These are phyloP conservation scores for Boletus calvinii DNA, from an alignment of 1,284 basidiomycete genomes.

Conservation along the genomic window DNA sequence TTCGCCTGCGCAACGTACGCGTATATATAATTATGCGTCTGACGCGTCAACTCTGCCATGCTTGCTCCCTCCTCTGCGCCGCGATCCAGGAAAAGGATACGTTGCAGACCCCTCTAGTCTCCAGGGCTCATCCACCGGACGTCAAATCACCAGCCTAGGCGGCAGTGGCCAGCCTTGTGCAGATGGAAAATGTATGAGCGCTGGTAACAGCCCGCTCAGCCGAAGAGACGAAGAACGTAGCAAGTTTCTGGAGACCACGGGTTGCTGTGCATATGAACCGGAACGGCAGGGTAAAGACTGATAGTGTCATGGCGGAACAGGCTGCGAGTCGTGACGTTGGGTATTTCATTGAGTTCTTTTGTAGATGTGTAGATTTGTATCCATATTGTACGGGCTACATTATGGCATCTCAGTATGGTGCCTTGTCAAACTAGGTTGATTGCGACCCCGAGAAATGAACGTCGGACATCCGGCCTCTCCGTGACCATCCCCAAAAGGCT, in stretches of 20 bases:
- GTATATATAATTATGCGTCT: conserved; percentile 56
- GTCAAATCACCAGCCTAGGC: conserved; percentile 6
- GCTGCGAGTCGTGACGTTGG: not conserved
- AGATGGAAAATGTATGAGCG: conserved; percentile 37
- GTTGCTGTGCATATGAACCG: conserved; percentile 50
- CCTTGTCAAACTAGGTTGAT: no score
- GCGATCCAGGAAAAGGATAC: conserved; percentile 23
- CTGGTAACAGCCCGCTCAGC: conserved; percentile 39
- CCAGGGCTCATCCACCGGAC: conserved; percentile 17
- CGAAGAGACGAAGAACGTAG: conserved; percentile 42
- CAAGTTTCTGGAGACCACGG: conserved; percentile 45
- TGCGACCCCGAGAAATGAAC: no score
- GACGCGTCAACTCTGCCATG: conserved; percentile 54
- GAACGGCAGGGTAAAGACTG: conserved; percentile 15
- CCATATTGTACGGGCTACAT: conserved; percentile 4
- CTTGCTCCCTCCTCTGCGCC: conserved; percentile 38
- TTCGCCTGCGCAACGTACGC: conserved; percentile 53
- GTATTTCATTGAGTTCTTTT: not conserved
- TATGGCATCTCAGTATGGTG: not conserved
- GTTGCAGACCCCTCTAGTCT: conserved; percentile 38
- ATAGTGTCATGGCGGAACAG: not conserved
- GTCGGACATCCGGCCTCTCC: no score
- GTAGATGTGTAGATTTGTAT: conserved; percentile 15
- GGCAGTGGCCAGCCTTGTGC: conserved; percentile 28
- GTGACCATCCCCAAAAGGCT: not conserved